Base-by-base conservation (phyloP, 2,329 filamentous ascomycete genomes). In the Arthrinium phaeospermum region DNA sequence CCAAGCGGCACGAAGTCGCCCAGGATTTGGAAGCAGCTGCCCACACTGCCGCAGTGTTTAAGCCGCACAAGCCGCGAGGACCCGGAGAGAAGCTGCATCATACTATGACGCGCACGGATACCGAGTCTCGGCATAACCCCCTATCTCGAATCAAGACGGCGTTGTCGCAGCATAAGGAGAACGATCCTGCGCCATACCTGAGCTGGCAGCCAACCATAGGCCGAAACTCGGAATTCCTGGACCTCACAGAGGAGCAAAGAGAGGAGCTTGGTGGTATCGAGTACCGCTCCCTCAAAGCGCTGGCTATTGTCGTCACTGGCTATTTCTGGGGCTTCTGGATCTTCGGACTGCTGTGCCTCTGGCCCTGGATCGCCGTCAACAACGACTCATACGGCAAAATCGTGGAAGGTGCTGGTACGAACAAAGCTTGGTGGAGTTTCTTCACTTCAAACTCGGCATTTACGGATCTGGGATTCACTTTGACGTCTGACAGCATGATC, bases 251-350 rank as follows among this genome's bases (percentile, higher is more conserved):
- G 76, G 94, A 96, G 75, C 95, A 99, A 82, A 90, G 96, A 75
- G 95, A 99, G 80, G 96, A 99, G 82, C 85, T 99, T 2, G 96
- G 96, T 14, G 96, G 96, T 27, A 98, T 99, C 75, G 96, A 99
- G 81, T 99, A 99, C 79, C 92, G 96, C 7, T 94, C 96, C 0
- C 82, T 99, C 73, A 97, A 98, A 81, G 94, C 94, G 2, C 84
- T 99, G 68, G 93, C 94, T 1, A 80, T 94, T 41, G 91, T 98
- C 44, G 85, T 98, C 27, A 87, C 93, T 3, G 85, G 84, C 10
- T 99, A 98, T 82, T 98, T 93, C 79, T 89, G 94, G 80, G 91
- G 92, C 0, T 98, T 97, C 77, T 94, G 95, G 78, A 77, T 95
- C 1, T 85, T 98, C 4, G 94, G 92, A 0, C 84, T 97, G 49